Percentiles rank a stretch among this genome's conserved stretches.
phyloP scores from a whole-genome alignment of 2,329 filamentous ascomycete species.

The Cercospora sojina region DNA sequence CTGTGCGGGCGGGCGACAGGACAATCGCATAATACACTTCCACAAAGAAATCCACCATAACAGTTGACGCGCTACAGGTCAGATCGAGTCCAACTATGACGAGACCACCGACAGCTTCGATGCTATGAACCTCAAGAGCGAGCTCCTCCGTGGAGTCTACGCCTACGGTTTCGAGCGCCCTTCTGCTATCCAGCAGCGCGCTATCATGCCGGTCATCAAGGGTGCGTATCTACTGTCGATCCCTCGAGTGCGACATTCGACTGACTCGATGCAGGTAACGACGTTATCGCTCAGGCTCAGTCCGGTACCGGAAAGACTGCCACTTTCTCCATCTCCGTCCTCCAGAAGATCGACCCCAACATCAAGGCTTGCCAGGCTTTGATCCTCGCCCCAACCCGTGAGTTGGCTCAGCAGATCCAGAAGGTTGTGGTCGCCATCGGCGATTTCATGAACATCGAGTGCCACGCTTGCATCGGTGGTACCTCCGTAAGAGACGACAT shows the following conservation, averaged over 20 bases:
- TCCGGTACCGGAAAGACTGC: conserved; percentile 99
- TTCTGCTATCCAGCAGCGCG: conserved; percentile 99
- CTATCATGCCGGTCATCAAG: conserved; percentile 99
- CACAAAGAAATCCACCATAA: conserved; percentile 10
- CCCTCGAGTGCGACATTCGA: background rate
- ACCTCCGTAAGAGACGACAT: conserved; percentile 98
- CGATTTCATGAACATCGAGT: conserved; percentile 99
- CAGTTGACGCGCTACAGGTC: conserved; percentile 59
- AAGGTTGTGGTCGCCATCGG: conserved; percentile 98
- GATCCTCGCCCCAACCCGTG: conserved; percentile 95
- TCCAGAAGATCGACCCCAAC: conserved; percentile 96
- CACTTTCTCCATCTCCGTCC: conserved; percentile 97
- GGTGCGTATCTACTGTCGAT: conserved; percentile 58
- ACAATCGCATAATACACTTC: conserved; percentile 12
- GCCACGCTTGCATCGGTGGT: conserved; percentile 98
- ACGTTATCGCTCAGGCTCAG: conserved; percentile 99
- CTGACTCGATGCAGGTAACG: conserved; percentile 64
- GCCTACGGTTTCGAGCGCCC: conserved; percentile 99
- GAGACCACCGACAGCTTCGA: conserved; percentile 99
- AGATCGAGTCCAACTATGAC: conserved; percentile 99
- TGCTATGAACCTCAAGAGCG: conserved; percentile 93
- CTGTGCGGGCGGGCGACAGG: conserved; percentile 1
- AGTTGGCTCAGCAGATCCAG: conserved; percentile 98
- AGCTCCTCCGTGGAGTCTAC: conserved; percentile 98
- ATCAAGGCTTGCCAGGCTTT: conserved; percentile 97